Conservation (phyloP, 176 grass and related monocot species). For the Olyra latifolia region DNA sequence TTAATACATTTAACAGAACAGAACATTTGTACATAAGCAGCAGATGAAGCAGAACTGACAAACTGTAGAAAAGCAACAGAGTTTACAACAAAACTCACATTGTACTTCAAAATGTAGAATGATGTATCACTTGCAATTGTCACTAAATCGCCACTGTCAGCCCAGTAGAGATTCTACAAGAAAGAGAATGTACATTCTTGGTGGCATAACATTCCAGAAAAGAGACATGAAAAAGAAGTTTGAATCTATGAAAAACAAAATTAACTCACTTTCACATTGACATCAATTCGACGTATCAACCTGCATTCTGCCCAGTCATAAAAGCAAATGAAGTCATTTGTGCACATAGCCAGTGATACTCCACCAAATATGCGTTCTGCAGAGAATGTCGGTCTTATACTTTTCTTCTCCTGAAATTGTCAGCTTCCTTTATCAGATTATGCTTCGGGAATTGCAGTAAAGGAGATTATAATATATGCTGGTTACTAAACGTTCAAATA, state of each 20-base stretch:
- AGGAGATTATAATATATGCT: background rate
- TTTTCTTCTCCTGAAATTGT: constrained; percentile 93
- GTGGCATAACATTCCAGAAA: constrained; percentile 21
- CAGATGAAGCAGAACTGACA: constrained; percentile 9
- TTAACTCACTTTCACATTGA: constrained; percentile 70
- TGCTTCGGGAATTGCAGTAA: constrained; percentile 27
- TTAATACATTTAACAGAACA: background rate
- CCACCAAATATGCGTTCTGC: constrained; percentile 88
- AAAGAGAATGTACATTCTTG: background rate
- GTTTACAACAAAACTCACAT: constrained; percentile 57
- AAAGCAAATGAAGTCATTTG: constrained; percentile 99
- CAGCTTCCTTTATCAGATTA: constrained; percentile 10
- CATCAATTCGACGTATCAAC: constrained; percentile 97
- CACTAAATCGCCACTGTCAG: constrained; percentile 92
- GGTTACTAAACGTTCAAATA: constrained; percentile 11
- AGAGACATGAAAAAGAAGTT: constrained; percentile 13
- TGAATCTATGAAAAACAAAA: constrained; percentile 1
- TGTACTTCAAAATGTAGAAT: constrained; percentile 98
- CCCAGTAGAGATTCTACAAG: constrained; percentile 97
- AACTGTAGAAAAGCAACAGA: constrained; percentile 1
- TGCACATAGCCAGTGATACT: constrained; percentile 89
- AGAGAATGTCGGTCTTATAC: constrained; percentile 84
- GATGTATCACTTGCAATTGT: constrained; percentile 91
- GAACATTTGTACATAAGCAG: constrained; percentile 1
- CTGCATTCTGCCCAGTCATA: constrained; percentile 92